A percentile compares a stretch with the other conserved stretches of the same genome.
Conservation (phyloP, 2,329 filamentous ascomycete genomes). For the Cordyceps fumosorosea region DNA sequence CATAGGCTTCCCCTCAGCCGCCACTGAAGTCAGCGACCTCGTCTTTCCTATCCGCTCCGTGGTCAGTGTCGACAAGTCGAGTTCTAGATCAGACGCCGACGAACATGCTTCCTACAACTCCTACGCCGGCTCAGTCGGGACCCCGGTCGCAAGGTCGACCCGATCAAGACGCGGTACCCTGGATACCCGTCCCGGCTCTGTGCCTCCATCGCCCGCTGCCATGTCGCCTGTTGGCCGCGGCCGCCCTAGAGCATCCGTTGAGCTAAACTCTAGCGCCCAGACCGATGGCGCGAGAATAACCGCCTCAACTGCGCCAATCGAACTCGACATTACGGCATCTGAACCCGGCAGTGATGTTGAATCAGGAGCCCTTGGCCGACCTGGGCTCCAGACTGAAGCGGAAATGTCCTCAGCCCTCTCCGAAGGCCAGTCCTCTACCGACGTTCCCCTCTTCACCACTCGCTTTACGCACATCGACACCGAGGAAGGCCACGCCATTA, state of each 20-base stretch:
- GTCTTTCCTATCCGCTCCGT: slow-evolving; percentile 81
- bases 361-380: slow-evolving; percentile 16
- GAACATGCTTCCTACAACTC: slow-evolving; percentile 32
- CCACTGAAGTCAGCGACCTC: slow-evolving; percentile 45
- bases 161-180: slow-evolving; percentile 21
- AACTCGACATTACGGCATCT: slow-evolving; percentile 26
- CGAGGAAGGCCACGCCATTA: slow-evolving; percentile 71
- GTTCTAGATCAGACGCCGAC: slow-evolving; percentile 32
- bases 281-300: slow-evolving; percentile 34
- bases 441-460: slow-evolving; percentile 53
- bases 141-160: slow-evolving; percentile 24
- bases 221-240: slow-evolving; percentile 2
- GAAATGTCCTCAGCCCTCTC: slow-evolving; percentile 18
- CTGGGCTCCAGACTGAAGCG: background rate
- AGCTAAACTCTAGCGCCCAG: slow-evolving; percentile 39
- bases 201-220: background rate
- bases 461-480: slow-evolving; percentile 75
- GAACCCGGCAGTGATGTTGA: slow-evolving; percentile 27
- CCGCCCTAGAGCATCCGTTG: slow-evolving; percentile 19
- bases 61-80: slow-evolving; percentile 59
- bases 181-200: slow-evolving; percentile 19
- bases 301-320: slow-evolving; percentile 27
- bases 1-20: slow-evolving; percentile 22
- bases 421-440: slow-evolving; percentile 18
- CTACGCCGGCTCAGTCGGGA: slow-evolving; percentile 27